phyloP scores from a whole-genome alignment of 192 early-diverging fungal genomes.

The Coemansia umbellata region DNA sequence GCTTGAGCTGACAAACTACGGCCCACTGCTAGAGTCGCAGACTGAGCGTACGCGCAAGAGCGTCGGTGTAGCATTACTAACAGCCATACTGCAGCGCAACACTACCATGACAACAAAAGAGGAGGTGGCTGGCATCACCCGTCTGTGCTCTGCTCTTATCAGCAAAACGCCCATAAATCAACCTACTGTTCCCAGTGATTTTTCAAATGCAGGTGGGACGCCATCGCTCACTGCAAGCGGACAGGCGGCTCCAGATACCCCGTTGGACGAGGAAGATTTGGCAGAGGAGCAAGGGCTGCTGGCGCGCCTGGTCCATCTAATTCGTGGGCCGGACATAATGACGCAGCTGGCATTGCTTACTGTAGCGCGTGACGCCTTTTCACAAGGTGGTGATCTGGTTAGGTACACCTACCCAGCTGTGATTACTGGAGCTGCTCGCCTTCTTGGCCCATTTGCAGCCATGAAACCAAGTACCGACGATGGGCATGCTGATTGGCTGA shows the following conservation, averaged over 20 bases:
- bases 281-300: slow-evolving; percentile 89
- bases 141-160: slow-evolving; percentile 40
- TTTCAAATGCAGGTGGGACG: not conserved
- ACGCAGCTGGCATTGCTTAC: slow-evolving; percentile 81
- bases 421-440: slow-evolving; percentile 46
- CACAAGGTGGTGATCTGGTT: slow-evolving; percentile 87
- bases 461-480: slow-evolving; percentile 26
- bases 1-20: slow-evolving; percentile 74
- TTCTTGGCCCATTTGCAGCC: slow-evolving; percentile 47
- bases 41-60: slow-evolving; percentile 77
- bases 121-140: slow-evolving; percentile 39
- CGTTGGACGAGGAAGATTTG: slow-evolving; percentile 82
- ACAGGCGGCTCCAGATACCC: slow-evolving; percentile 6
- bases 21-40: slow-evolving; percentile 79
- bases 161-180: slow-evolving; percentile 3
- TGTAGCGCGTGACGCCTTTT: slow-evolving; percentile 80
- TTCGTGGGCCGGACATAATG: slow-evolving; percentile 67
- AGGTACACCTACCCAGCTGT: slow-evolving; percentile 91
- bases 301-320: slow-evolving; percentile 75
- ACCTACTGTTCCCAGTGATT: not conserved
- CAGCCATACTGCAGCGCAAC: slow-evolving; percentile 64
- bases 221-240: not conserved
- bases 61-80: slow-evolving; percentile 75
- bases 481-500: slow-evolving; percentile 44
- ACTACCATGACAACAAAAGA: slow-evolving; percentile 48